These are phyloP conservation scores for Malania oleifera DNA, from an alignment of 164 flowering plant genomes.

Conservation along the genomic window DNA sequence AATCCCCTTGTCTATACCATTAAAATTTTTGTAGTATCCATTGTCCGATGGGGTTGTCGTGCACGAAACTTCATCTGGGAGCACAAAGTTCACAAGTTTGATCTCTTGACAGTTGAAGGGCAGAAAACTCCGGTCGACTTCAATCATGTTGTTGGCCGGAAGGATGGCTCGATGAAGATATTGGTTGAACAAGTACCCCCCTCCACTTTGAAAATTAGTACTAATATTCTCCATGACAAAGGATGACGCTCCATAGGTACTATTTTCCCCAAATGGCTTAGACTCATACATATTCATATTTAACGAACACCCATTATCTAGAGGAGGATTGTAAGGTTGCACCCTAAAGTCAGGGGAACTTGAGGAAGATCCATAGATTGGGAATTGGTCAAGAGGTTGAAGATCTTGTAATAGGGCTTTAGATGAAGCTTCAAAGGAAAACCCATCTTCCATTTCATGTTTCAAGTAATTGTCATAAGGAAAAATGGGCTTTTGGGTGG, in stretches of 20 bases:
- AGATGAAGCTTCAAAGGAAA: conserved; percentile 24
- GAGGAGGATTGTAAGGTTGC: conserved; percentile 19
- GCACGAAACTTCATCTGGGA: conserved; percentile 49
- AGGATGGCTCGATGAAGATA: conserved; percentile 8
- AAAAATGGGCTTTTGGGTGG: conserved; percentile 8
- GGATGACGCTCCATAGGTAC: conserved; percentile 11
- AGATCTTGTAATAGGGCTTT: conserved; percentile 29
- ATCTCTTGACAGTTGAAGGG: conserved; percentile 16
- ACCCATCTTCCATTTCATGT: conserved; percentile 24
- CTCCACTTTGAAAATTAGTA: conserved; percentile 23
- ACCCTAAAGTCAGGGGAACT: conserved; percentile 17
- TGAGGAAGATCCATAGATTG: conserved; percentile 19
- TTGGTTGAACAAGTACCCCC: conserved; percentile 12
- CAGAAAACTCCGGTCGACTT: conserved; percentile 8
- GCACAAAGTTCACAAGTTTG: conserved; percentile 28
- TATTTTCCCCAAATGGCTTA: conserved; percentile 26
- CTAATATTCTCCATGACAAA: conserved; percentile 17
- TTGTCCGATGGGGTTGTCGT: conserved; percentile 31
- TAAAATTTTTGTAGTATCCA: conserved; percentile 16
- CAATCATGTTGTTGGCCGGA: conserved; percentile 9
- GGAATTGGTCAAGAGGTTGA: conserved; percentile 29
- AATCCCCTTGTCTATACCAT: conserved; percentile 10
- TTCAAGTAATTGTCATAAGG: conserved; percentile 24
- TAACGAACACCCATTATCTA: conserved; percentile 18
- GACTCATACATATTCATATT: conserved; percentile 23